These are phyloP conservation scores for Fusarium camptoceras DNA, from an alignment of 2,329 filamentous ascomycete species.

Conservation along the genomic window DNA sequence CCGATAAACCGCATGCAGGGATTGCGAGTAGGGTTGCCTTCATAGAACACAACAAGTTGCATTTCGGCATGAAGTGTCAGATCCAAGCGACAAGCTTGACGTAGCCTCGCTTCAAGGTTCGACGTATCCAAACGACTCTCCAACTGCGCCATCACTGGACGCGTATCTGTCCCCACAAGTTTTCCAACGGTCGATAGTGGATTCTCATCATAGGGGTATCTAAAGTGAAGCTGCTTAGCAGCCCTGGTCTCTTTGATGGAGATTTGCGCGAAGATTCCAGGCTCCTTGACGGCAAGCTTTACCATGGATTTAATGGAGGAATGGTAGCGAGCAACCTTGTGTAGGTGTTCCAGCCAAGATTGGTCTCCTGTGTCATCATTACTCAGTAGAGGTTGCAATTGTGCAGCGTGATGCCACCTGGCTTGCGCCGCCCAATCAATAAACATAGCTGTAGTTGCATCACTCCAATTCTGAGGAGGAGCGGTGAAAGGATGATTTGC, in stretches of 20 bases:
- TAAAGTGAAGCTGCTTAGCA: background rate
- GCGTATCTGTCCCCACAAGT: background rate
- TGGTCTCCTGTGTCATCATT: conserved; percentile 1
- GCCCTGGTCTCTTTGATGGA: background rate
- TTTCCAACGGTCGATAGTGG: background rate
- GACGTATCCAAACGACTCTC: background rate
- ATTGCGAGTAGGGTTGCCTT: conserved; percentile 35
- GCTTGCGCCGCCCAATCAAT: conserved; percentile 46
- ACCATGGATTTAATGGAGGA: conserved; percentile 46
- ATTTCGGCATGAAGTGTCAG: conserved; percentile 50
- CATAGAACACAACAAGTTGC: conserved; percentile 50
- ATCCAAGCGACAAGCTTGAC: conserved; percentile 30
- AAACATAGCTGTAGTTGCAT: background rate
- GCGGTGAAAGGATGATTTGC: background rate
- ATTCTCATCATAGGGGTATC: background rate
- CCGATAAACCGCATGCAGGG: conserved; percentile 47
- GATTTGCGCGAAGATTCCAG: conserved; percentile 28
- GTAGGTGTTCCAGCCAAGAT: conserved; percentile 26
- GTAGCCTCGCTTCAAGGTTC: conserved; percentile 25
- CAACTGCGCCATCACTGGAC: conserved; percentile 24
- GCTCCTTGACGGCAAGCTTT: conserved; percentile 44
- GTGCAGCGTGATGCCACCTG: conserved; percentile 41
- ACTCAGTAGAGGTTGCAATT: conserved; percentile 31
- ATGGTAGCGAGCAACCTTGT: conserved; percentile 48
- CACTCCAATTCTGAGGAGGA: background rate